Conservation (phyloP, 1,284 basidiomycete species). For the Ustilago vetiveriae region DNA sequence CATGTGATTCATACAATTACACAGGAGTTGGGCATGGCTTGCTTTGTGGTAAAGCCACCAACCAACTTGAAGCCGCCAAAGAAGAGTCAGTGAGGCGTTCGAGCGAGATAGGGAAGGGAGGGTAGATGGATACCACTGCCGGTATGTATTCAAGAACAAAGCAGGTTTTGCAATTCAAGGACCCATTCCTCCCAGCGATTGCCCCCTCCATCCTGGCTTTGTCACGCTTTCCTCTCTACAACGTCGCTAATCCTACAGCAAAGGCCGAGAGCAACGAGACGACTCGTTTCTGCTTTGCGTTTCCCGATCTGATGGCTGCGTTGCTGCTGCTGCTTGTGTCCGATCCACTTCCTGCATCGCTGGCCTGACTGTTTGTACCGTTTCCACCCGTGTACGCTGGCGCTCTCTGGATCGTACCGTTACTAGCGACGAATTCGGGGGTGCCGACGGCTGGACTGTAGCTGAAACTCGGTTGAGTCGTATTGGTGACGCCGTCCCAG, state of each 20-base stretch:
- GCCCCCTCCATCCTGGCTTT: too few species aligned
- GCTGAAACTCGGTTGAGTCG: conserved; percentile 31
- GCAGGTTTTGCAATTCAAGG: too few species aligned
- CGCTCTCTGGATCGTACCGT: conserved; percentile 30
- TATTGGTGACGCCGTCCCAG: conserved; percentile 61
- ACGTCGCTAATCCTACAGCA: too few species aligned
- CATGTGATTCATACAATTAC: conserved; percentile 64
- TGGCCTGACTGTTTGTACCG: conserved; percentile 36
- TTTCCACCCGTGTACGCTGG: conserved; percentile 60
- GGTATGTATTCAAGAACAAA: too few species aligned
- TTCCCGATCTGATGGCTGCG: background rate
- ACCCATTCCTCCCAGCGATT: too few species aligned
- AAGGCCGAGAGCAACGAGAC: too few species aligned
- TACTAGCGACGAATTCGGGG: conserved; percentile 52
- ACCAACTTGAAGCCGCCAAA: conserved; percentile 21
- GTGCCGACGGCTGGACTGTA: conserved; percentile 58
- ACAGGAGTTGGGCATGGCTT: conserved; percentile 50
- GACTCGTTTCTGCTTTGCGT: too few species aligned
- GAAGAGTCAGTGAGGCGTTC: background rate
- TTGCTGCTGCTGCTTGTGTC: background rate
- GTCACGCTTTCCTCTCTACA: too few species aligned
- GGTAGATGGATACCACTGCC: too few species aligned
- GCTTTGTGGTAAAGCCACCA: conserved; percentile 48
- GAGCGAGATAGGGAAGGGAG: too few species aligned
- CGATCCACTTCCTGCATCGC: conserved; percentile 8